Percentiles rank a stretch among this genome's conserved stretches.
Evolutionary conservation across 805 yeast species (phyloP).

Genomic region (Sugiyamaella floridensis): DNA sequence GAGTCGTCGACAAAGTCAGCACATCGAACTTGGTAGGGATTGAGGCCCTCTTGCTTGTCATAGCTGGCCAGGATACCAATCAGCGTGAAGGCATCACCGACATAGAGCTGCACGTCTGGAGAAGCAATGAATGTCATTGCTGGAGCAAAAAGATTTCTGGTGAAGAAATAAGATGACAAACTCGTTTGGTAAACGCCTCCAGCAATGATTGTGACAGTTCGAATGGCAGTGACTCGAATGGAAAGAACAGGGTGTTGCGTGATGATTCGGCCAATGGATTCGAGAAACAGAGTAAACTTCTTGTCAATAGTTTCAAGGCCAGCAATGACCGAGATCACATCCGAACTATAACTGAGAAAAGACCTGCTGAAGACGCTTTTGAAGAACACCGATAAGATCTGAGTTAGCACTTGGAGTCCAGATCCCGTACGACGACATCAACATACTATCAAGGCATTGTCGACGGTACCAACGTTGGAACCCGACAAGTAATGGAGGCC

Average conservation of each 20-base stretch:
- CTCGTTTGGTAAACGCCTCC: conserved; percentile 30
- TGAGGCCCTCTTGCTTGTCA: conserved; percentile 31
- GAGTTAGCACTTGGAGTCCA: not conserved
- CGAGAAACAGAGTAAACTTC: conserved; percentile 26
- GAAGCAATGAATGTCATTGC: conserved; percentile 28
- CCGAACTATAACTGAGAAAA: conserved; percentile 26
- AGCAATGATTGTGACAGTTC: conserved; percentile 26
- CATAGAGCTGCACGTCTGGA: conserved; percentile 19
- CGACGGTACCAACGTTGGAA: conserved; percentile 13
- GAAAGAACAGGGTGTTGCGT: conserved; percentile 15
- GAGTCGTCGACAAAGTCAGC: conserved; percentile 35
- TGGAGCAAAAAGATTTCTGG: conserved; percentile 33
- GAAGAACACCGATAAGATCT: conserved; percentile 22
- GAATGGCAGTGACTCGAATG: conserved; percentile 24
- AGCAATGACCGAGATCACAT: conserved; percentile 28
- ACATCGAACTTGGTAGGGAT: conserved; percentile 32
- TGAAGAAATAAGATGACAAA: conserved; percentile 29
- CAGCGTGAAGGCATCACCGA: conserved; percentile 31
- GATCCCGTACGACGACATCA: no score
- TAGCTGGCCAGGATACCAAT: conserved; percentile 34
- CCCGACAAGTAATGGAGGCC: conserved; percentile 19
- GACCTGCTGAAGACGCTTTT: conserved; percentile 24
- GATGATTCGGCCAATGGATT: conserved; percentile 23
- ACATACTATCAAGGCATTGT: conserved; percentile 16
- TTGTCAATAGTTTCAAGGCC: conserved; percentile 32